Base-by-base conservation (phyloP, 2,329 filamentous ascomycete species). In the Alternaria triticimaculans region DNA sequence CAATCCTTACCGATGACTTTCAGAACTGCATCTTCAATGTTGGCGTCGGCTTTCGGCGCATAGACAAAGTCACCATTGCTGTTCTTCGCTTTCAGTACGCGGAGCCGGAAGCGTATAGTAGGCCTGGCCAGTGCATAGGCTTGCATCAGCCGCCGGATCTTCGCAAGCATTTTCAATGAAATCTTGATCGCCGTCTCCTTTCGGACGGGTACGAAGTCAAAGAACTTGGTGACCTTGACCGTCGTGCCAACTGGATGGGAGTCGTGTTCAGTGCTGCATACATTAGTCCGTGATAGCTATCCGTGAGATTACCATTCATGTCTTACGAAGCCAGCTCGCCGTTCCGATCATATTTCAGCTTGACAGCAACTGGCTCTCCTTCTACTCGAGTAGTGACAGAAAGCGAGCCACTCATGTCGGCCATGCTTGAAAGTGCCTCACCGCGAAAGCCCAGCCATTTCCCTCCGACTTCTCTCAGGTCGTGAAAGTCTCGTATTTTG, bases 381-480 rank as follows among this genome's bases (percentile, higher is more conserved):
- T 86, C 81, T 3, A 88, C 87, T 65, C 87, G 87, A 4, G 92
- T 94, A 14, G 84, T 90, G 55, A 94, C 81, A 8, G 80, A 82
- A 46, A 94, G 63, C 3, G 75, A 80, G 4, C 84, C 82, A 41
- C 87, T 88, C 61, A 92, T 75, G 45, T 86, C 84, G 63, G 87
- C 89, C 62, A 86, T 84, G 76, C 88, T 89, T 43, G 91, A 90
- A 63, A 95, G 81, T 15, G 91, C 91, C 73, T 93, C 88, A 20
- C 92, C 92, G 37, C 92, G 87, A 73, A 94, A 95, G 2, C 92
- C 92, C n/a, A 94, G 84, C 30, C 85, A 89, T 46, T 81, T 82
- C 1, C 86, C 85, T 8, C 86, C 88, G 20, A 89, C 80, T 2
- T 73, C 76, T 55, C 80, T 82, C 41, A 94, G 80, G 54, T 94